Evolutionary conservation across 805 yeast species (phyloP), one percentile per base, ranked within the genome.

Genomic region (Nematodospora valgi): DNA sequence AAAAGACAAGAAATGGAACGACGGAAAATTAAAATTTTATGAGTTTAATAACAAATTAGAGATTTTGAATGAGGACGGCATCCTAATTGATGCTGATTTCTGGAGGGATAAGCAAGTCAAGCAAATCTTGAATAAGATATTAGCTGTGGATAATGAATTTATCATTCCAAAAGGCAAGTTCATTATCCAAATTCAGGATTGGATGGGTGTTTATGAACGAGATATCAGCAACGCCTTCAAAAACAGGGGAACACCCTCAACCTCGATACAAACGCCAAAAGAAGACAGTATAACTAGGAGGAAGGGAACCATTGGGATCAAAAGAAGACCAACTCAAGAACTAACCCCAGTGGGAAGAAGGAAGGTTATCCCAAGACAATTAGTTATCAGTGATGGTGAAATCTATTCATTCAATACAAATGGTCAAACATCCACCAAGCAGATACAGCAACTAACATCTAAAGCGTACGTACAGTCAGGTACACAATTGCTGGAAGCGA

Each of bases 1-100:
- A 46, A 72, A 65, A 39, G 64, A 59, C 30, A 74, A 75, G 46
- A 55, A 55, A 39, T 76, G 80, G 80, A 59, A 59, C 37, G 82
- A 76, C 45, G 80, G 80, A 1, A 56, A 47, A 8, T 47, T 74
- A 35, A 59, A 60, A 37, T 62, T 56, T 48, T 76, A 69, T 48
- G 66, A 64, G 43, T 61, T 72, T 45, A 76, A 76, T 50, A 65
- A 66, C 27, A 73, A 74, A 45, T 37, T 74, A 8, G 70, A 71
- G 34, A 51, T 75, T 14, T 55, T 50, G 32, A 65, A 64, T 40
- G 68, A 60, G 11, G 58, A 58, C 15, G 54, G 52, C 15, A 49
- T 53, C 21, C 45, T 69, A 37, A 52, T 67, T 23, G 52, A 53
- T 22, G 40, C 62, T 14, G 71, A 67, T 45, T 59, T 66, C 46